Percentiles rank a stretch among this genome's conserved stretches.
phyloP scores from a whole-genome alignment of 2,329 filamentous ascomycete genomes.

The Pestalotiopsis sp. region DNA sequence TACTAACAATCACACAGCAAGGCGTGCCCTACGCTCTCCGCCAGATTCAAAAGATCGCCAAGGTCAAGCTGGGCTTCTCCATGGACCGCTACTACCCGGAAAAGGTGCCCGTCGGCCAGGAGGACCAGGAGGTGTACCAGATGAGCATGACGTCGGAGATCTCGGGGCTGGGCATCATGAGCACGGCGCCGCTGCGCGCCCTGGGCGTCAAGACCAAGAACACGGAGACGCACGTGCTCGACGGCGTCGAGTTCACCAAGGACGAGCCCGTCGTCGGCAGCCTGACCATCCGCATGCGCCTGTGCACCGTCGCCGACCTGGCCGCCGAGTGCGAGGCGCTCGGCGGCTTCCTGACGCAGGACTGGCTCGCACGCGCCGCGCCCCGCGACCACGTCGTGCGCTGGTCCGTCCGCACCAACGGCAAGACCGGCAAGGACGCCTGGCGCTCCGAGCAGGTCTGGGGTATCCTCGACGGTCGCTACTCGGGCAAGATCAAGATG shows the following conservation, averaged over 20 bases:
- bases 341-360: background rate
- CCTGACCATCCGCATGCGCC: background rate
- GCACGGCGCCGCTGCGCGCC: background rate
- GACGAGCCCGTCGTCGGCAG: slow-evolving; percentile 4
- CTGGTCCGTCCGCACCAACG: background rate
- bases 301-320: background rate
- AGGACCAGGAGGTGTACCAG: background rate
- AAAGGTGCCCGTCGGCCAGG: background rate
- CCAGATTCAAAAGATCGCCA: background rate
- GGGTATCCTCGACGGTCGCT: background rate
- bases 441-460: slow-evolving; percentile 5
- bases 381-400: background rate
- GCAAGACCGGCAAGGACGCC: background rate
- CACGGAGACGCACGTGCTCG: background rate
- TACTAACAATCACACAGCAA: background rate
- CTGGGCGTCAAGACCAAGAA: background rate
- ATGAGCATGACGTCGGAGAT: slow-evolving; percentile 1
- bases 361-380: background rate
- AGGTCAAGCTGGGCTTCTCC: background rate
- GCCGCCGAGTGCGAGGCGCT: background rate
- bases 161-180: background rate
- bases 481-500: background rate
- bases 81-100: background rate
- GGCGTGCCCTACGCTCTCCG: background rate
- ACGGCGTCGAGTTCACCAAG: background rate